Percentiles rank a stretch among this genome's conserved stretches.
Evolutionary conservation across 768 basidiomycete genomes (phyloP).

Genomic region (Mycena kentingensis): DNA sequence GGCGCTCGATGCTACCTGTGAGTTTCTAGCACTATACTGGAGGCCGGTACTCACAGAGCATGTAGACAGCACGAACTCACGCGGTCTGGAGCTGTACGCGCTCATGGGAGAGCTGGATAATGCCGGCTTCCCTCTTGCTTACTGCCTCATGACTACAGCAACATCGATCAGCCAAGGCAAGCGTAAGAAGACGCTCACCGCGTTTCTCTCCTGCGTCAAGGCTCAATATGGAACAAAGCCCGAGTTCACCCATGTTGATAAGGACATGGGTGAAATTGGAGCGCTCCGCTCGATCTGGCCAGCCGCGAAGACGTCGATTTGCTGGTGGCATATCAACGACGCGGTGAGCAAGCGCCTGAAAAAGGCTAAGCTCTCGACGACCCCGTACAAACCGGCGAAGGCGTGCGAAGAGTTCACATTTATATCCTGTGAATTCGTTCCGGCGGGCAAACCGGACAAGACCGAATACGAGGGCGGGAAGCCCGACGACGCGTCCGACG

Average conservation of each 20-base stretch:
- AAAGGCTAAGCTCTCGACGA: constrained; percentile 12
- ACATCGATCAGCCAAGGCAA: constrained; percentile 18
- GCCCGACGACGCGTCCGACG: no score
- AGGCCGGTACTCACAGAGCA: not conserved
- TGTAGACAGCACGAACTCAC: constrained; percentile 8
- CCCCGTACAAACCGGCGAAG: constrained; percentile 6
- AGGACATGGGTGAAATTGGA: constrained; percentile 1
- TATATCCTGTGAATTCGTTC: constrained; percentile 3
- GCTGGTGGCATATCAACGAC: constrained; percentile 8
- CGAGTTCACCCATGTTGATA: constrained; percentile 3
- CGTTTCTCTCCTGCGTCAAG: constrained; percentile 2
- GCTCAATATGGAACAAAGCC: constrained; percentile 10
- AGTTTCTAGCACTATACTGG: not conserved
- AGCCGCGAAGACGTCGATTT: not conserved
- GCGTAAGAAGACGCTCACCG: constrained; percentile 8
- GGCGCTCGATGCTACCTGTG: not conserved
- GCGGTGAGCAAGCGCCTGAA: constrained; percentile 1
- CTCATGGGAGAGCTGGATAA: constrained; percentile 22
- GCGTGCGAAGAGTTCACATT: constrained; percentile 7
- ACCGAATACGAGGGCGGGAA: constrained; percentile 8
- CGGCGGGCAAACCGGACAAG: not conserved
- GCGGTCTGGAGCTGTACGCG: constrained; percentile 19
- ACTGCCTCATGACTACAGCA: constrained; percentile 23
- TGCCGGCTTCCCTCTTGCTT: constrained; percentile 20
- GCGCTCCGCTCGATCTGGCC: not conserved